Percentiles rank a stretch among this genome's conserved stretches.
These are phyloP conservation scores for Penicillium coffeae DNA, from an alignment of 495 filamentous ascomycete species.

Conservation along the genomic window DNA sequence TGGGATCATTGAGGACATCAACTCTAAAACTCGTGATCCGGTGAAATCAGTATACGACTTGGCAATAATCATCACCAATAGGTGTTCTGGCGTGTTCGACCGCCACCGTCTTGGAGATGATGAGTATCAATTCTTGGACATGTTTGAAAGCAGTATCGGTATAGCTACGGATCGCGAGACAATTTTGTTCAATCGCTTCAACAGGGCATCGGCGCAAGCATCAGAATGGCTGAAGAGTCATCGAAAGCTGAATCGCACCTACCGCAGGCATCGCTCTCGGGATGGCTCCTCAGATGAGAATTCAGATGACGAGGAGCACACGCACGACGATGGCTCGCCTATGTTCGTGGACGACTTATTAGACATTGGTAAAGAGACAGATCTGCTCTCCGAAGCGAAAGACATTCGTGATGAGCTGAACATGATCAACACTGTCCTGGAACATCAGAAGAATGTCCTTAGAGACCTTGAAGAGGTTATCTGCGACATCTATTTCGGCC, in stretches of 20 bases:
- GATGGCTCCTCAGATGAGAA: conserved; percentile 7
- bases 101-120: conserved; percentile 59
- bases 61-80: conserved; percentile 59
- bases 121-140: conserved; percentile 66
- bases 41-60: conserved; percentile 63
- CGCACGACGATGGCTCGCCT: conserved; percentile 30
- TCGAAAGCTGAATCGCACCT: conserved; percentile 45
- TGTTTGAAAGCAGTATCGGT: conserved; percentile 68
- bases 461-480: conserved; percentile 52
- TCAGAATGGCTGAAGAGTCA: conserved; percentile 60
- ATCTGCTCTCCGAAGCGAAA: conserved; percentile 62
- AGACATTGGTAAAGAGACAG: conserved; percentile 65
- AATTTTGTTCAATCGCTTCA: conserved; percentile 60
- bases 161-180: conserved; percentile 61
- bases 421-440: conserved; percentile 61
- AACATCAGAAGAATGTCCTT: conserved; percentile 55
- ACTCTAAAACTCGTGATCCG: conserved; percentile 62
- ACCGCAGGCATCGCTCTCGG: conserved; percentile 12
- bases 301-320: conserved; percentile 12
- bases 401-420: conserved; percentile 72
- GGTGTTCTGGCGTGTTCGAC: conserved; percentile 64
- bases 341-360: conserved; percentile 62
- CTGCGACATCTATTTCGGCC: conserved; percentile 45
- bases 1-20: conserved; percentile 64
- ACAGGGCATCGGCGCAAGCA: conserved; percentile 56